A percentile compares a stretch with the other conserved stretches of the same genome.
Evolutionary conservation across 1,284 basidiomycete genomes (phyloP).

Genomic region (Papiliotrema flavescens): DNA sequence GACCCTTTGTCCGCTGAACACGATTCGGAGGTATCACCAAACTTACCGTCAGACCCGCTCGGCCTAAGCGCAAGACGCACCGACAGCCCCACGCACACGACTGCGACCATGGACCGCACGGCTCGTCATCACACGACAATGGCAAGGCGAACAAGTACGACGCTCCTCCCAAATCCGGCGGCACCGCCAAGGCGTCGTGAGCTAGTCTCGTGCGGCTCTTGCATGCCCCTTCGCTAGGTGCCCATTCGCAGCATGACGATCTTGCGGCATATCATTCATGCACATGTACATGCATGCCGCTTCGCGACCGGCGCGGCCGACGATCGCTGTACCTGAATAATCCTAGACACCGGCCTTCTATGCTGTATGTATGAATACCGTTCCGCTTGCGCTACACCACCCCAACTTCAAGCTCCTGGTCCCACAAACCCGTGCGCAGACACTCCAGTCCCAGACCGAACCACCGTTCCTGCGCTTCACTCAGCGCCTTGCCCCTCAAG

Average conservation of each 20-base stretch:
- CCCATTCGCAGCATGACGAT: too few relatives aligned
- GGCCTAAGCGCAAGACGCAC: conserved; percentile 13
- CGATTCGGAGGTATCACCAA: too few relatives aligned
- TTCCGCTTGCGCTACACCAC: conserved; percentile 6
- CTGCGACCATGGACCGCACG: conserved; percentile 16
- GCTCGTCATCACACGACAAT: conserved; percentile 4
- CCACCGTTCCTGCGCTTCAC: conserved; percentile 61
- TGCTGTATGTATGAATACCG: background rate
- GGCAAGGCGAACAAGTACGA: conserved; percentile 31
- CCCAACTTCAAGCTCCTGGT: conserved; percentile 19
- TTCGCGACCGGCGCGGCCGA: background rate
- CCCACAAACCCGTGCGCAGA: conserved; percentile 27
- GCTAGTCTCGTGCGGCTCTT: too few relatives aligned
- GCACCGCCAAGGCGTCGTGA: too few relatives aligned
- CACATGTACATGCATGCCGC: too few relatives aligned
- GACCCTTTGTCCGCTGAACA: too few relatives aligned
- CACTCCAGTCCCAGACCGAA: conserved; percentile 63
- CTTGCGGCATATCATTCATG: too few relatives aligned
- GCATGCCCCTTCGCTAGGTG: too few relatives aligned
- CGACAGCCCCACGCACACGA: conserved; percentile 21
- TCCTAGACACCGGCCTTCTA: background rate
- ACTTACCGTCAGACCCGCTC: conserved; percentile 12
- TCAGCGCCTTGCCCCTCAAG: conserved; percentile 60
- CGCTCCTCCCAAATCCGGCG: background rate
- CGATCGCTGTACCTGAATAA: background rate